Evolutionary conservation across 805 yeast species (phyloP).

Genomic region (Saccharomycopsis schoenii): DNA sequence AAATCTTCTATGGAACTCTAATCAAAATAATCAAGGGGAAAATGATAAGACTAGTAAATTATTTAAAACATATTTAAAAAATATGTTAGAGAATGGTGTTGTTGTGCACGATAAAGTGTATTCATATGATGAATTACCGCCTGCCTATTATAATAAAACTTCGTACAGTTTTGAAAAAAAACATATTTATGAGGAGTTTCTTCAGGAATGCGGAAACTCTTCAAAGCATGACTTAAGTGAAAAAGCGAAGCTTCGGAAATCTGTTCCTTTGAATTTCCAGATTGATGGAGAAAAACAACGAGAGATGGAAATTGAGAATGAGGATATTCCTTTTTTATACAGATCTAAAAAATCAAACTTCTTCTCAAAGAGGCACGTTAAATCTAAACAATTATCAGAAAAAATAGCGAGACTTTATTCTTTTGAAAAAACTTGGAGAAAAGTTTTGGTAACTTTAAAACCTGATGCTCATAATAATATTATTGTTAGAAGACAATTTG

Average conservation of each 20-base stretch:
- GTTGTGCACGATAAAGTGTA: conserved; percentile 81
- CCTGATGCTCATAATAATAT: conserved; percentile 78
- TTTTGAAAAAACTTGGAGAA: conserved; percentile 52
- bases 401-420: conserved; percentile 86
- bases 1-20: conserved; percentile 5
- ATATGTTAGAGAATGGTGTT: conserved; percentile 42
- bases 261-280: neutral
- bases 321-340: conserved; percentile 17
- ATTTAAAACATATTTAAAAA: conserved; percentile 8
- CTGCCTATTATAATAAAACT: conserved; percentile 29
- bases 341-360: conserved; percentile 8
- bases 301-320: neutral
- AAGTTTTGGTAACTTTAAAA: conserved; percentile 52
- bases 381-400: conserved; percentile 47
- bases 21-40: neutral
- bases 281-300: neutral
- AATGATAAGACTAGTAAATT: conserved; percentile 8
- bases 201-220: neutral
- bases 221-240: neutral
- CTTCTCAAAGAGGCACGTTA: conserved; percentile 19
- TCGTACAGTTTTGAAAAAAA: neutral
- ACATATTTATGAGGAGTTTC: neutral
- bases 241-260: neutral
- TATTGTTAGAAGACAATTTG: conserved; percentile 57
- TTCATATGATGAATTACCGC: conserved; percentile 55